Percentiles rank a stretch among this genome's conserved stretches.
These are phyloP conservation scores for Saccharum hybrid DNA, from an alignment of 202 grass and related monocot species.

Conservation along the genomic window DNA sequence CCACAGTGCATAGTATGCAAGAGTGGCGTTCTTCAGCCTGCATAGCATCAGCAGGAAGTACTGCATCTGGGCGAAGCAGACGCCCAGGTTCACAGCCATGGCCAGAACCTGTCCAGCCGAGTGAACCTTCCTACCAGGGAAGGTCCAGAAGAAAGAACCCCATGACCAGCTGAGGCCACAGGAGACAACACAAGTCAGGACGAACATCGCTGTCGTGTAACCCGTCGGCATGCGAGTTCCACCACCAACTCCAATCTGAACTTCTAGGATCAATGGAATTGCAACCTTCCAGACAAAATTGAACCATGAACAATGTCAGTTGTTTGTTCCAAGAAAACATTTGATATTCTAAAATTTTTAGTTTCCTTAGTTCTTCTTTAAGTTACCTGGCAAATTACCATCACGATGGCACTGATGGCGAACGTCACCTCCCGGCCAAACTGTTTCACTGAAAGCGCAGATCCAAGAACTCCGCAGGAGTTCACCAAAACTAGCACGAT, in stretches of 20 bases:
- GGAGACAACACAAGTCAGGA: constrained; percentile 50
- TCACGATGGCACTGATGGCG: constrained; percentile 25
- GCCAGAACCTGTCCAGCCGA: constrained; percentile 34
- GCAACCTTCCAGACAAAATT: constrained; percentile 34
- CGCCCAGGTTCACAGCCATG: constrained; percentile 9
- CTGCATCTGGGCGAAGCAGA: constrained; percentile 54
- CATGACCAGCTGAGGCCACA: constrained; percentile 57
- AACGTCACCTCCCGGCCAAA: constrained; percentile 42
- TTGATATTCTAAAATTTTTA: not conserved
- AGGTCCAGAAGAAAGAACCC: constrained; percentile 50
- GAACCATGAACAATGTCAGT: constrained; percentile 4
- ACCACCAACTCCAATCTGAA: constrained; percentile 37
- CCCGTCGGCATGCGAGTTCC: constrained; percentile 43
- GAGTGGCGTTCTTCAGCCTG: constrained; percentile 47
- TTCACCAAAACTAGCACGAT: constrained; percentile 49
- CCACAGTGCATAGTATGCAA: constrained; percentile 58
- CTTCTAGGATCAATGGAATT: constrained; percentile 45
- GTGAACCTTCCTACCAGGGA: constrained; percentile 31
- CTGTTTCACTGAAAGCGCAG: constrained; percentile 36
- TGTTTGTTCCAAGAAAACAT: not conserved
- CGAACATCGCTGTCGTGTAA: constrained; percentile 39
- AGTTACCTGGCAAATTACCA: constrained; percentile 57
- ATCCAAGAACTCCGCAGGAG: constrained; percentile 51
- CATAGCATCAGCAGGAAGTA: constrained; percentile 59
- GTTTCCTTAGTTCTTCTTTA: not conserved